A percentile compares a stretch with the other conserved stretches of the same genome.
These are phyloP conservation scores for Monosporascus sp. DNA, from an alignment of 2,329 filamentous ascomycete species.

Conservation along the genomic window DNA sequence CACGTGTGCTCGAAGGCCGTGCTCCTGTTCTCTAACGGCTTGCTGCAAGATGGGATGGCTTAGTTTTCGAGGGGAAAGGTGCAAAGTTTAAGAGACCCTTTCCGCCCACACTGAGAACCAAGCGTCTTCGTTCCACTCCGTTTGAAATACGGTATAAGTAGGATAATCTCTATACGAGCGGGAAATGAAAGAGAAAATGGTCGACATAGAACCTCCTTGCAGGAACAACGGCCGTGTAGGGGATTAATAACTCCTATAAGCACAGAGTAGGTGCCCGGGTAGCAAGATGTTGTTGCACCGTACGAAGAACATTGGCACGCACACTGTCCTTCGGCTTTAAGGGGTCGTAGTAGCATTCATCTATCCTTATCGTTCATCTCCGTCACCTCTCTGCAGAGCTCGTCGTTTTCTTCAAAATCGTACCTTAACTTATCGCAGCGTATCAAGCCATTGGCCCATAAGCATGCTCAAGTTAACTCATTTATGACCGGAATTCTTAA, in stretches of 20 bases:
- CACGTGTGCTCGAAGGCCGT: neutral
- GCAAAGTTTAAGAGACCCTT: neutral
- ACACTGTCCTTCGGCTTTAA: too few species aligned
- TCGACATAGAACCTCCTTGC: too few species aligned
- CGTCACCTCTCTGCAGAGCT: neutral
- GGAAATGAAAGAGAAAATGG: too few species aligned
- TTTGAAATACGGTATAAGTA: too few species aligned
- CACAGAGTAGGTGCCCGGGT: too few species aligned
- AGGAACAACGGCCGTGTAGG: too few species aligned
- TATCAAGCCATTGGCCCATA: neutral
- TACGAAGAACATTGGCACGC: too few species aligned
- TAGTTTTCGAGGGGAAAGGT: neutral
- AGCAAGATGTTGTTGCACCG: too few species aligned
- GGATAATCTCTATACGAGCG: too few species aligned
- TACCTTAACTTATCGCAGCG: neutral
- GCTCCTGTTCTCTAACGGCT: neutral
- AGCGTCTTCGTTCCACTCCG: too few species aligned
- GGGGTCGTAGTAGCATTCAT: too few species aligned
- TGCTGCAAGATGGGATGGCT: neutral
- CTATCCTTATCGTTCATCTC: neutral
- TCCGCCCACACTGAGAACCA: neutral
- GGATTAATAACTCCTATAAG: too few species aligned
- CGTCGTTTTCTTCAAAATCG: neutral
- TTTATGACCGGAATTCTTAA: constrained; percentile 5
- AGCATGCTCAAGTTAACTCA: neutral